phyloP scores from a whole-genome alignment of 352 stramenopile species.

The Phytophthora agathidicida region DNA sequence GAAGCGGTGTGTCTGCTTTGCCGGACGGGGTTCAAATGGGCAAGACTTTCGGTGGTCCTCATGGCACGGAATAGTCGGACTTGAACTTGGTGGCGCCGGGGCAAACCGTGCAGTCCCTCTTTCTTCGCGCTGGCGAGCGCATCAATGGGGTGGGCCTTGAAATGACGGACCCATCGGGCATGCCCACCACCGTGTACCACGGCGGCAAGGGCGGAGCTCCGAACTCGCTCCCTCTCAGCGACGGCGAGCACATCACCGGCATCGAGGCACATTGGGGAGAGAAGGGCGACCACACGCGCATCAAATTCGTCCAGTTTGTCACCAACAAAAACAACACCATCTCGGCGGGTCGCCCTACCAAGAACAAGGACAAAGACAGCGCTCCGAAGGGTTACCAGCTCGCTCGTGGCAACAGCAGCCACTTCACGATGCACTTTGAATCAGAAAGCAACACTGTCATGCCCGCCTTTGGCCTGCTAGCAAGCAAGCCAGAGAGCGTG shows the following conservation, averaged over 20 bases:
- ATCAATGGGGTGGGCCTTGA: slow-evolving; percentile 8
- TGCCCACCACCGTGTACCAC: slow-evolving; percentile 1
- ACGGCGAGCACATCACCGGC: slow-evolving; percentile 5
- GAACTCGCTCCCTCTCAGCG: not conserved
- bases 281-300: slow-evolving; percentile 10
- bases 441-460: no score
- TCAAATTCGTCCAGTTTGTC: slow-evolving; percentile 20
- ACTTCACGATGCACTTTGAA: no score
- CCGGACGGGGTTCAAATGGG: not conserved
- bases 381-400: slow-evolving; percentile 2
- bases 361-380: not conserved
- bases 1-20: not conserved
- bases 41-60: slow-evolving; percentile 10
- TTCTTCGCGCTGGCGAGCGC: slow-evolving; percentile 2
- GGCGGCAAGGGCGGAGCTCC: slow-evolving; percentile 3
- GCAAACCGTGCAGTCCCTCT: slow-evolving; percentile 12
- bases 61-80: slow-evolving; percentile 17
- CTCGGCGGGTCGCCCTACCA: slow-evolving; percentile 3
- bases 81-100: not conserved
- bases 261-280: slow-evolving; percentile 24
- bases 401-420: no score
- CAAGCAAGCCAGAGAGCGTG: not conserved
- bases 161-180: not conserved
- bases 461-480: not conserved
- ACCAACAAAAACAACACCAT: slow-evolving; percentile 1